phyloP scores from a whole-genome alignment of 257 asterid genomes.

The Solanum lignicaule region DNA sequence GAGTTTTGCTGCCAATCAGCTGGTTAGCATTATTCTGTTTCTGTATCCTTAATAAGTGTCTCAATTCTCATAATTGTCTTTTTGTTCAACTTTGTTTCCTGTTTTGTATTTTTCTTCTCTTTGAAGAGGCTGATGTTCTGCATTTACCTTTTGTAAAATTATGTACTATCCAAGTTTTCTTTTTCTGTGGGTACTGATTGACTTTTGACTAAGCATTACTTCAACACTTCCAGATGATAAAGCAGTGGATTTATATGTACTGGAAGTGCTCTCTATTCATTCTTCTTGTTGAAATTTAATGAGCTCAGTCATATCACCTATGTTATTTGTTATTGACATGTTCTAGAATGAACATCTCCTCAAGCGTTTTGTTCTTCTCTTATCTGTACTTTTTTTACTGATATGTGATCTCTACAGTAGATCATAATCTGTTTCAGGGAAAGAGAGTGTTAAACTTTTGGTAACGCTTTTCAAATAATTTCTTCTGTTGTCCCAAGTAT shows the following conservation, averaged over 20 bases:
- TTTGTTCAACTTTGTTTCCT: neutral
- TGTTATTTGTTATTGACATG: neutral
- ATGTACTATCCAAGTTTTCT: neutral
- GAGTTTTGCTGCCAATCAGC: slow-evolving; percentile 26
- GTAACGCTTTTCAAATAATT: neutral
- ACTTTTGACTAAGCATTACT: slow-evolving; percentile 79
- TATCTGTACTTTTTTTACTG: neutral
- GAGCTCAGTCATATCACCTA: neutral
- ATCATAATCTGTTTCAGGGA: neutral
- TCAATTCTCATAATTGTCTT: neutral
- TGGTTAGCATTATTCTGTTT: neutral
- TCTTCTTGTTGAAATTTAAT: slow-evolving; percentile 92
- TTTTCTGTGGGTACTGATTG: slow-evolving; percentile 50
- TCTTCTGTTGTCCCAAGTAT: neutral
- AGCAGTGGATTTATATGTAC: slow-evolving; percentile 79
- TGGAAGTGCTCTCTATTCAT: slow-evolving; percentile 86
- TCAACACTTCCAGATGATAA: slow-evolving; percentile 82
- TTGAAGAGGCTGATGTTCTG: neutral
- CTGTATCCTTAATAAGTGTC: neutral
- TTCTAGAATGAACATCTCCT: neutral
- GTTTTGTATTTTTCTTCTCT: neutral
- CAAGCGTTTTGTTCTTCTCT: neutral
- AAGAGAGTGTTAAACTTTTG: neutral
- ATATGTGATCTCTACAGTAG: neutral
- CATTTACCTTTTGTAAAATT: neutral